phyloP scores from a whole-genome alignment of 495 filamentous ascomycete species.

The Alectoria sarmentosa region DNA sequence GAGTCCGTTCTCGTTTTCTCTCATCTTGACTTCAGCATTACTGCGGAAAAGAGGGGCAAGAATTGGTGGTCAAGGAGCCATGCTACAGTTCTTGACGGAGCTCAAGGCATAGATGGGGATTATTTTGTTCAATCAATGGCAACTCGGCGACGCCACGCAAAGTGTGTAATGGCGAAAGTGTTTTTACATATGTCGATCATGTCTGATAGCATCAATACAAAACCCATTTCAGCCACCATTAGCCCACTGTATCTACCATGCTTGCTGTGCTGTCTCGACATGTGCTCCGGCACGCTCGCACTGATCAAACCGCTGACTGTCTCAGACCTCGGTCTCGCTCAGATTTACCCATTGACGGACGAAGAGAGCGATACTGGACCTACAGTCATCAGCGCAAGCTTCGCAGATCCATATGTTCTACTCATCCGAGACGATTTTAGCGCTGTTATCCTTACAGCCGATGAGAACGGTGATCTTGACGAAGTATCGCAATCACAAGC shows the following conservation, averaged over 20 bases:
- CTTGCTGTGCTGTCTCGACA: slow-evolving; percentile 16
- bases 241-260: slow-evolving; percentile 13
- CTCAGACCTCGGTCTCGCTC: slow-evolving; percentile 73
- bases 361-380: slow-evolving; percentile 67
- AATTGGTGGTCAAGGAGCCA: not conserved
- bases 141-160: not conserved
- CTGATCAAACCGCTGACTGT: slow-evolving; percentile 18
- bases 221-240: slow-evolving; percentile 12
- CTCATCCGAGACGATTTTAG: slow-evolving; percentile 77
- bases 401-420: slow-evolving; percentile 81
- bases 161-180: not conserved
- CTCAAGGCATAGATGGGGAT: not conserved
- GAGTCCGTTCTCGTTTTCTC: slow-evolving; percentile 31
- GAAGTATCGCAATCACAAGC: slow-evolving; percentile 59
- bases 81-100: not conserved
- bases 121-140: not conserved
- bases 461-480: slow-evolving; percentile 77
- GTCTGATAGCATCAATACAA: slow-evolving; percentile 32
- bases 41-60: not conserved
- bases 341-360: slow-evolving; percentile 85
- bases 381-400: slow-evolving; percentile 69
- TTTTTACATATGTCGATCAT: slow-evolving; percentile 12
- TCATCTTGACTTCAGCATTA: not conserved
- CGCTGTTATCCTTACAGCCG: slow-evolving; percentile 64
- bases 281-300: not conserved